These are phyloP conservation scores for Metschnikowia reukaufii DNA, from an alignment of 805 yeast genomes.

Conservation along the genomic window DNA sequence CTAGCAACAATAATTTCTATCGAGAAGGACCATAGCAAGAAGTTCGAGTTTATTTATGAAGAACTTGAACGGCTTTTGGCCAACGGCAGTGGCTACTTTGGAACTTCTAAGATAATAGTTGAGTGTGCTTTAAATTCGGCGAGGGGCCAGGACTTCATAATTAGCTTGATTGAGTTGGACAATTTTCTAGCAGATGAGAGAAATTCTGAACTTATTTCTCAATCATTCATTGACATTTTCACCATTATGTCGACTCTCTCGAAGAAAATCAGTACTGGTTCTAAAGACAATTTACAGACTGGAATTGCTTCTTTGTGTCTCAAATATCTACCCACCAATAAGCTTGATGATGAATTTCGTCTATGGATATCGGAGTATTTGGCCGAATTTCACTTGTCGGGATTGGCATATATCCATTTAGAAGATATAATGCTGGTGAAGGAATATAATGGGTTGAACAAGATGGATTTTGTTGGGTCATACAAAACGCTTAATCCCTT, in stretches of 20 bases:
- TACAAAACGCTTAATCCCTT: conserved; percentile 9
- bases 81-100: background rate
- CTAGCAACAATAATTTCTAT: conserved; percentile 4
- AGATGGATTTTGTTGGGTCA: background rate
- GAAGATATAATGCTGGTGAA: background rate
- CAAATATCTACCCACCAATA: background rate
- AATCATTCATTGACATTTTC: background rate
- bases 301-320: conserved; percentile 5
- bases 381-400: conserved; percentile 15
- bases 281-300: background rate
- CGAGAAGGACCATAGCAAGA: background rate
- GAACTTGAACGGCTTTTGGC: background rate
- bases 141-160: background rate
- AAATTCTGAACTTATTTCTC: background rate
- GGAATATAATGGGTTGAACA: conserved; percentile 4
- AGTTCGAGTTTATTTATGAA: background rate
- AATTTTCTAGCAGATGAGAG: conserved; percentile 3
- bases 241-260: conserved; percentile 2
- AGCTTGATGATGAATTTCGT: background rate
- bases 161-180: conserved; percentile 5
- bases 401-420: conserved; percentile 3
- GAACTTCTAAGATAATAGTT: background rate
- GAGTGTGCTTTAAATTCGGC: background rate
- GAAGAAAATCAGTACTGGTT: background rate
- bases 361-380: conserved; percentile 17